Conservation (phyloP, 2,329 filamentous ascomycete genomes). For the Amauroascus niger region DNA sequence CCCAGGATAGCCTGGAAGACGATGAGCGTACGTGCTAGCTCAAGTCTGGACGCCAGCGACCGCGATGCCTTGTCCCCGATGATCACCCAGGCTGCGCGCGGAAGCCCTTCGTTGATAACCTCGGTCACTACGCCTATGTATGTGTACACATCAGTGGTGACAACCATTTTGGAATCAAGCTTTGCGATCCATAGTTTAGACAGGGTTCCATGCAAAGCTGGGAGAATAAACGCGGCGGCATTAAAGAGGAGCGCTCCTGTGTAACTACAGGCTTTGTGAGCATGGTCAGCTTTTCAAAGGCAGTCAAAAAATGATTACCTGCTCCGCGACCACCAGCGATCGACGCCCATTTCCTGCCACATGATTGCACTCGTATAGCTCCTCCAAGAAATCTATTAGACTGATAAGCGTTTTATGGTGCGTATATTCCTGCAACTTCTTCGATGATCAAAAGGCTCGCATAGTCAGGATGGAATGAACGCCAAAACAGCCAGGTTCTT, state of each 20-base stretch:
- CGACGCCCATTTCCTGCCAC: background rate
- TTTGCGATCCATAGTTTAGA: conserved; percentile 62
- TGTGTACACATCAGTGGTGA: conserved; percentile 57
- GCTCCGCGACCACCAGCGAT: background rate
- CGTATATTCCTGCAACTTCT: too few relatives aligned
- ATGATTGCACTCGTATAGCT: background rate
- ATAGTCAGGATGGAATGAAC: background rate
- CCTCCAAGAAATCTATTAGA: background rate
- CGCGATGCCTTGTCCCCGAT: conserved; percentile 56
- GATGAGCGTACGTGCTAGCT: conserved; percentile 52
- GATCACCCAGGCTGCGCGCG: conserved; percentile 56
- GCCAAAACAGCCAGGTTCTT: background rate
- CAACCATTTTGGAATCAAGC: conserved; percentile 54
- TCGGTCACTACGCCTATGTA: conserved; percentile 60
- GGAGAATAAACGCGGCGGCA: conserved; percentile 51
- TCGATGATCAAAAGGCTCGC: too few relatives aligned
- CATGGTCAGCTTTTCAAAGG: background rate
- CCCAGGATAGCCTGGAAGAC: conserved; percentile 48
- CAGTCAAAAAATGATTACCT: background rate
- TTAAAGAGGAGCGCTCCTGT: conserved; percentile 54
- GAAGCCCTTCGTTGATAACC: conserved; percentile 63
- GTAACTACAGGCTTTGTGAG: conserved; percentile 34
- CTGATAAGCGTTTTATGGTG: too few relatives aligned
- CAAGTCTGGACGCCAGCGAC: conserved; percentile 42
- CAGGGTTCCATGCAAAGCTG: conserved; percentile 57